Evolutionary conservation across 2,329 filamentous ascomycete species (phyloP).

Genomic region (Nothomitra cinnamomea): DNA sequence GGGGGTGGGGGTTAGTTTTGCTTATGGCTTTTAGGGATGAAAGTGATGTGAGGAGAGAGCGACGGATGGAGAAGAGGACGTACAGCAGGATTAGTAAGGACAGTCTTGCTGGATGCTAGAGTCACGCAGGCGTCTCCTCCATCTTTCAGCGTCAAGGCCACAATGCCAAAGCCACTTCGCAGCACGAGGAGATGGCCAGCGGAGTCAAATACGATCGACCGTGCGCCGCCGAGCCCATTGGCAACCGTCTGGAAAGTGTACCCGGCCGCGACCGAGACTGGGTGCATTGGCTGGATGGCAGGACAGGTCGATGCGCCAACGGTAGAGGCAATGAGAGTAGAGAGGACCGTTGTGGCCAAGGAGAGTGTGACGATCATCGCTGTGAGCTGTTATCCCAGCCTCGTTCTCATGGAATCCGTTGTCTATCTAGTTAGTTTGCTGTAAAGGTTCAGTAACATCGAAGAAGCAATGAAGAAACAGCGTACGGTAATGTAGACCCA

Average conservation of each 20-base stretch:
- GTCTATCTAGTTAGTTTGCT: too few species aligned
- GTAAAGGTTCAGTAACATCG: too few species aligned
- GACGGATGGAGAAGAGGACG: neutral
- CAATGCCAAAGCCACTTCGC: slow-evolving; percentile 23
- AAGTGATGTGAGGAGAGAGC: too few species aligned
- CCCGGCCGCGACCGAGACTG: neutral
- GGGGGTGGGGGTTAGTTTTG: neutral
- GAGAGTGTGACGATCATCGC: too few species aligned
- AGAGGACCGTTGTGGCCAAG: too few species aligned
- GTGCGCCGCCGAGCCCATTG: slow-evolving; percentile 26
- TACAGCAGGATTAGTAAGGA: slow-evolving; percentile 6
- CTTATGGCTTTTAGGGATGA: too few species aligned
- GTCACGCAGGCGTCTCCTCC: slow-evolving; percentile 18
- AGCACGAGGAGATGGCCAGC: slow-evolving; percentile 32
- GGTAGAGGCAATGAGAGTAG: too few species aligned
- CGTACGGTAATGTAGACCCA: too few species aligned
- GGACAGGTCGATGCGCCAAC: neutral
- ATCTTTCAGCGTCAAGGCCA: slow-evolving; percentile 21
- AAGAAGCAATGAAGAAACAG: too few species aligned
- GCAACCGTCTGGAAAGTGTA: slow-evolving; percentile 27
- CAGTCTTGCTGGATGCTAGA: slow-evolving; percentile 10
- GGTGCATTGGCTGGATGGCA: neutral
- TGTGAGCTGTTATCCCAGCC: too few species aligned
- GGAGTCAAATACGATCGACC: slow-evolving; percentile 30
- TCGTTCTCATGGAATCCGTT: too few species aligned